Evolutionary conservation across 768 basidiomycete species (phyloP).

Genomic region (Lyophyllum decastes): DNA sequence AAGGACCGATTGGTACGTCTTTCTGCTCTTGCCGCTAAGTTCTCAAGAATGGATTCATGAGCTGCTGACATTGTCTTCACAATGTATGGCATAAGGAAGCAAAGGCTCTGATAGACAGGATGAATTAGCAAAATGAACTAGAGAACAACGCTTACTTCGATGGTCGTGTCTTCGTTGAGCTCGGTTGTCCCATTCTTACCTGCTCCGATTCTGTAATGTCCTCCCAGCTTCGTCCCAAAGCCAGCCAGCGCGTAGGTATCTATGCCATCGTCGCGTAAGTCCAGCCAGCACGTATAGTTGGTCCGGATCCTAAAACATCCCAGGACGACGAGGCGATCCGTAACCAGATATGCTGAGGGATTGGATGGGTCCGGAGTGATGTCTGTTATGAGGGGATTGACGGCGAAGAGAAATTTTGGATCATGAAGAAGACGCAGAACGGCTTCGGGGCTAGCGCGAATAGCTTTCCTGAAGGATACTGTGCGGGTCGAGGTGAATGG

Average conservation of each 20-base stretch:
- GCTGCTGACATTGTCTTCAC: constrained; percentile 27
- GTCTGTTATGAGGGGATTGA: constrained; percentile 31
- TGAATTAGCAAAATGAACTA: neutral
- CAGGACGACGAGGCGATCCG: constrained; percentile 28
- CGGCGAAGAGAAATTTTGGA: constrained; percentile 25
- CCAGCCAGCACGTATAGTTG: constrained; percentile 25
- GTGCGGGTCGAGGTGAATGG: constrained; percentile 31
- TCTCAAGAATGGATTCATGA: constrained; percentile 28
- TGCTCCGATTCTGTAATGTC: constrained; percentile 16
- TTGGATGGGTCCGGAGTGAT: constrained; percentile 25
- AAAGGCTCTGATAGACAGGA: constrained; percentile 27
- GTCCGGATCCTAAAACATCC: constrained; percentile 25
- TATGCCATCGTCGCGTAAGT: constrained; percentile 24
- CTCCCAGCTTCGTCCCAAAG: constrained; percentile 25
- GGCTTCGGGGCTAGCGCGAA: constrained; percentile 20
- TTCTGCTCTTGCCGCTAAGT: constrained; percentile 25
- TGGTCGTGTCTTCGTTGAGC: constrained; percentile 25
- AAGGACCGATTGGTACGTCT: constrained; percentile 14
- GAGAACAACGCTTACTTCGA: constrained; percentile 25
- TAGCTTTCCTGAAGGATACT: constrained; percentile 21
- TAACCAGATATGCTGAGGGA: constrained; percentile 28
- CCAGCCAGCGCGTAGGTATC: constrained; percentile 23
- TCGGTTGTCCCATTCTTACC: constrained; percentile 19
- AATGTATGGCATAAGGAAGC: constrained; percentile 36
- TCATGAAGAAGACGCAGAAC: constrained; percentile 34